Percentiles rank a stretch among this genome's conserved stretches.
phyloP scores from a whole-genome alignment of 2,329 filamentous ascomycete genomes.

The Teratosphaeria pseudoeucalypti region DNA sequence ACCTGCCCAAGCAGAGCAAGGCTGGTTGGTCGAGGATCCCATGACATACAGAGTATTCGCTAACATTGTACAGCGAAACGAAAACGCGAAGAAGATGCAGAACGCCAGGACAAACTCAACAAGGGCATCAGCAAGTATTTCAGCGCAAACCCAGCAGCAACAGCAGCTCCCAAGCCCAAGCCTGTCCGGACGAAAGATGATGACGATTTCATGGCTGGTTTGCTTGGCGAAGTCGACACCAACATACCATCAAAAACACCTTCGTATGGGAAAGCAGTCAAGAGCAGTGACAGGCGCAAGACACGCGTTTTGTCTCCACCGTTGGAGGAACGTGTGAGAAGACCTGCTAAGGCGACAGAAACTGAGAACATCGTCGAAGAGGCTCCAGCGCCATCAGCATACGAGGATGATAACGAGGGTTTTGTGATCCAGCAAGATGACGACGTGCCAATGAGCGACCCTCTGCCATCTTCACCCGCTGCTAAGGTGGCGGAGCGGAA shows the following conservation, averaged over 20 bases:
- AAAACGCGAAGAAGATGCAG: slow-evolving; percentile 76
- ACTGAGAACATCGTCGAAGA: slow-evolving; percentile 11
- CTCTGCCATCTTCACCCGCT: slow-evolving; percentile 67
- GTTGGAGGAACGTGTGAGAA: slow-evolving; percentile 34
- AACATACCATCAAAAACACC: slow-evolving; percentile 52
- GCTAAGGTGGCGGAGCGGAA: slow-evolving; percentile 29
- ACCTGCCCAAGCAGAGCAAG: slow-evolving; percentile 48
- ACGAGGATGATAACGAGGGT: slow-evolving; percentile 44
- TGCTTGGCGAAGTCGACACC: slow-evolving; percentile 79
- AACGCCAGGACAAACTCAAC: slow-evolving; percentile 76
- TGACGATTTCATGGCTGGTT: slow-evolving; percentile 71
- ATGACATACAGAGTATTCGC: neutral
- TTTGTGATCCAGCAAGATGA: slow-evolving; percentile 49
- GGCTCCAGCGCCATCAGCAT: slow-evolving; percentile 6
- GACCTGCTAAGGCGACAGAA: slow-evolving; percentile 22
- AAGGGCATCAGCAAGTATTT: slow-evolving; percentile 94
- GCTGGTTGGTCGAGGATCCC: slow-evolving; percentile 36
- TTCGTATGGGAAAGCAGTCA: slow-evolving; percentile 51
- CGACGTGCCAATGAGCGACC: slow-evolving; percentile 66
- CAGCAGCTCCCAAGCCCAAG: slow-evolving; percentile 65
- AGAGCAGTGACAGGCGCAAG: slow-evolving; percentile 67
- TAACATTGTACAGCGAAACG: slow-evolving; percentile 55
- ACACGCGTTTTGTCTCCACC: slow-evolving; percentile 71
- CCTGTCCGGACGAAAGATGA: slow-evolving; percentile 53
- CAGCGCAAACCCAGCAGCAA: slow-evolving; percentile 56